Conservation (phyloP, 2,329 filamentous ascomycete genomes). For the Clonostachys solani region DNA sequence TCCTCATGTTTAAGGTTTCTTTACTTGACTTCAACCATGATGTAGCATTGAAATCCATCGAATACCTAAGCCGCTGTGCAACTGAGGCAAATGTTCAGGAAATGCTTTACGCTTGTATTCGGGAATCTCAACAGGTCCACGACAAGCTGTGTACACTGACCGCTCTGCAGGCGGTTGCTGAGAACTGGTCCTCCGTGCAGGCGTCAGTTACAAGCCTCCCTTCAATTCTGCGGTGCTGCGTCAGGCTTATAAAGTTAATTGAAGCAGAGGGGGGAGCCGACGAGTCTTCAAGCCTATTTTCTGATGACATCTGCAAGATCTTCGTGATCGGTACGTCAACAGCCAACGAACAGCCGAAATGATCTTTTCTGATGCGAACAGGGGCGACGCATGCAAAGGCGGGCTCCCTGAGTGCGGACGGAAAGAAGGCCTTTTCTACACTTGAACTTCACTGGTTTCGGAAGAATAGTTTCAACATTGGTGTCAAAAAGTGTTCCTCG, state of each 20-base stretch:
- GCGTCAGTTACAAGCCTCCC: slow-evolving; percentile 21
- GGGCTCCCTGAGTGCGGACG: slow-evolving; percentile 29
- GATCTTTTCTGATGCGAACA: slow-evolving; percentile 2
- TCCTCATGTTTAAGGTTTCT: slow-evolving; percentile 71
- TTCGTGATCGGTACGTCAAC: slow-evolving; percentile 36
- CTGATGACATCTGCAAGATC: slow-evolving; percentile 47
- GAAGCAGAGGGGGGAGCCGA: slow-evolving; percentile 14
- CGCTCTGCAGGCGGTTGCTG: slow-evolving; percentile 25
- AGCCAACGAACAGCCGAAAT: no score
- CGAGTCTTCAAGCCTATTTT: slow-evolving; percentile 7
- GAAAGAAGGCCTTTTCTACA: slow-evolving; percentile 49
- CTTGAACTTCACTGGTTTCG: slow-evolving; percentile 81
- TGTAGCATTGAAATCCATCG: slow-evolving; percentile 59
- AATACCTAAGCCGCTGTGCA: slow-evolving; percentile 48
- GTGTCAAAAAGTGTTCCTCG: slow-evolving; percentile 46
- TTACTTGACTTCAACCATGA: slow-evolving; percentile 54
- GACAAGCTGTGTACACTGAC: slow-evolving; percentile 52
- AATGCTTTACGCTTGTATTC: slow-evolving; percentile 74
- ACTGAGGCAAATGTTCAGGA: slow-evolving; percentile 43
- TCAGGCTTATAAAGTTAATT: slow-evolving; percentile 42
- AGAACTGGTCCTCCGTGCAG: slow-evolving; percentile 13
- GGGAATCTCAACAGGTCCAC: slow-evolving; percentile 67
- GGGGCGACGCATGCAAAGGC: slow-evolving; percentile 20
- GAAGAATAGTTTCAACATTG: slow-evolving; percentile 76
- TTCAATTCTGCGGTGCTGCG: slow-evolving; percentile 40